These are phyloP conservation scores for Coniferiporia sulphurascens DNA, from an alignment of 1,284 basidiomycete genomes.

Conservation along the genomic window DNA sequence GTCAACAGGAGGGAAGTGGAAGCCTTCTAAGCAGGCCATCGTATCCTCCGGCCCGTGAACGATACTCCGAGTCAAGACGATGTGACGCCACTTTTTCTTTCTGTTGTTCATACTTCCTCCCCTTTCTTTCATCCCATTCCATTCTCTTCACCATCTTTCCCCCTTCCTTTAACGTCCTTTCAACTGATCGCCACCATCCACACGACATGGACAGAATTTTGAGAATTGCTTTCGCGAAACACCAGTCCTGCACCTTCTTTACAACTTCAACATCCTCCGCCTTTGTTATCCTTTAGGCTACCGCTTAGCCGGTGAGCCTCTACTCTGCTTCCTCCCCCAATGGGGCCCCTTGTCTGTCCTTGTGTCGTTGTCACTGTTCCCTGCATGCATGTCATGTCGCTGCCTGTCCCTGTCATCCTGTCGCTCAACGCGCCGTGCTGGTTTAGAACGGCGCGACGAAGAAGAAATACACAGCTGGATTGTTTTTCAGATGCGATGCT, in stretches of 20 bases:
- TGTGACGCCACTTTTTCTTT: neutral
- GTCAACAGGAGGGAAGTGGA: constrained; percentile 61
- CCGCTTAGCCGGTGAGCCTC: constrained; percentile 15
- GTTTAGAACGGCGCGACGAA: constrained; percentile 6
- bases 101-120: constrained; percentile 6
- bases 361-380: neutral
- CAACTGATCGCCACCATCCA: neutral
- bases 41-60: neutral
- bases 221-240: constrained; percentile 18
- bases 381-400: neutral
- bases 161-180: neutral
- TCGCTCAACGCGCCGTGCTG: constrained; percentile 6
- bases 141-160: neutral
- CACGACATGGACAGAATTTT: constrained; percentile 17
- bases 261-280: neutral
- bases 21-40: constrained; percentile 42
- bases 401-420: constrained; percentile 5
- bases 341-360: neutral
- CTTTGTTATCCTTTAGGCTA: constrained; percentile 14
- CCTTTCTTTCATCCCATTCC: neutral
- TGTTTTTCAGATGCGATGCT: constrained; percentile 1
- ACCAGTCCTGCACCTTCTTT: constrained; percentile 3
- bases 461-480: constrained; percentile 15
- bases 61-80: neutral
- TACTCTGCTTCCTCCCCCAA: neutral